A percentile compares a stretch with the other conserved stretches of the same genome.
These are phyloP conservation scores for Ustilago bromivora DNA, from an alignment of 1,284 basidiomycete genomes.

Conservation along the genomic window DNA sequence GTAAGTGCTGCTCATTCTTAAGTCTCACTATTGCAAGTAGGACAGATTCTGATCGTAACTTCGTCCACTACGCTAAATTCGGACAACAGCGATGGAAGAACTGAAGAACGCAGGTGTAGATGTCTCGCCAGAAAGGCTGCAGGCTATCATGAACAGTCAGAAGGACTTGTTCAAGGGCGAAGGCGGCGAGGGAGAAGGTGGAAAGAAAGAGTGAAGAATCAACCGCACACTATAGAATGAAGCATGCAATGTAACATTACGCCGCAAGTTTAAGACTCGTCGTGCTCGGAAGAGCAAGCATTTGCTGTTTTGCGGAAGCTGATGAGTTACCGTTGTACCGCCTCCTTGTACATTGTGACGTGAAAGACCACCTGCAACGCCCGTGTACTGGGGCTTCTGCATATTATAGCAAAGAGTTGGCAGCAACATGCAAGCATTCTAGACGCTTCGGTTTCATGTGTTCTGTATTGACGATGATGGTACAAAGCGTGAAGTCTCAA, in stretches of 20 bases:
- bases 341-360: no score
- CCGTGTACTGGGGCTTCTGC: no score
- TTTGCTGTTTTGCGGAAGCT: no score
- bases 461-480: constrained; percentile 8
- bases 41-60: background rate
- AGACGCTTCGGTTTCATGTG: background rate
- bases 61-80: no score
- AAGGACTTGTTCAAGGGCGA: constrained; percentile 22
- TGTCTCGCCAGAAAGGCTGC: constrained; percentile 58
- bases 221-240: background rate
- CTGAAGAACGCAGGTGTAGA: constrained; percentile 60
- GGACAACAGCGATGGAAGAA: constrained; percentile 55
- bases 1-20: constrained; percentile 26
- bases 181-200: constrained; percentile 26
- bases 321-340: no score
- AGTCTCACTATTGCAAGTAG: background rate
- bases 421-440: no score
- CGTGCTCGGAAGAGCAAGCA: no score
- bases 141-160: constrained; percentile 53
- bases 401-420: no score
- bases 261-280: background rate
- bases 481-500: constrained; percentile 13
- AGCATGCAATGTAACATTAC: background rate
- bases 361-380: no score
- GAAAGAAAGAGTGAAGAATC: constrained; percentile 16